Evolutionary conservation across 768 basidiomycete species (phyloP), one percentile per base, ranked within the genome.

Genomic region (Tylopilus sp.): DNA sequence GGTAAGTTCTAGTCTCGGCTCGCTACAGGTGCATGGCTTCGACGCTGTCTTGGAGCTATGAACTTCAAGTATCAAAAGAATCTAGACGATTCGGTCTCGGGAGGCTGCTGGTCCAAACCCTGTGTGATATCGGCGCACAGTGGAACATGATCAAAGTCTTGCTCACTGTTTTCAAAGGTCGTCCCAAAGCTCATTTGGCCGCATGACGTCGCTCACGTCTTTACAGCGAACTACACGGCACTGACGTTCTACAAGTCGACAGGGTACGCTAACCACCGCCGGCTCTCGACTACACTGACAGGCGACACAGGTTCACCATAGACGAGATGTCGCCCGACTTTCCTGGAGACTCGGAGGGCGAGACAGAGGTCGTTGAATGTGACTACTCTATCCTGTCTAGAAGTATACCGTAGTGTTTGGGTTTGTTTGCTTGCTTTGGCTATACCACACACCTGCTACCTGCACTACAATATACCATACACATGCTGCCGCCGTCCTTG

Each of bases 101-200:
- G 1, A 79, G 69, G 53, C 60, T 66, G 21, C 64, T 92, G 45
- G 74, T 85, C 64, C 68, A 73, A 3, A 67, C 70, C 21, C 68
- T 92, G 19, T 69, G 69, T 21, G 69, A 68, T 9, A 77, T 92
- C 16, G 84, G 80, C 7, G 61, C 60, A 14, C 64, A 60, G 36
- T 87, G 77, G 72, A 54, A 63, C 3, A 87, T 92, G 85, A 70
- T 81, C 34, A 90, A 86, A 63, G 67, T 88, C 25, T 80, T 86
- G 76, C 77, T 93, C 16, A 93, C 91, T 0, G 87, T 83, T 2
- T 78, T 92, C 58, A 85, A 83, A 78, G 75, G 90, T 89, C n/a
- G 69, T 53, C 5, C 13, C 29, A 57, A 48, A 22, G 11, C 42
- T 16, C 21, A 6, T 9, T 19, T n/a, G 31, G 28, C 26, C 17